Evolutionary conservation across 345 rosid species (phyloP).

Genomic region (Rhizophora mangle): DNA sequence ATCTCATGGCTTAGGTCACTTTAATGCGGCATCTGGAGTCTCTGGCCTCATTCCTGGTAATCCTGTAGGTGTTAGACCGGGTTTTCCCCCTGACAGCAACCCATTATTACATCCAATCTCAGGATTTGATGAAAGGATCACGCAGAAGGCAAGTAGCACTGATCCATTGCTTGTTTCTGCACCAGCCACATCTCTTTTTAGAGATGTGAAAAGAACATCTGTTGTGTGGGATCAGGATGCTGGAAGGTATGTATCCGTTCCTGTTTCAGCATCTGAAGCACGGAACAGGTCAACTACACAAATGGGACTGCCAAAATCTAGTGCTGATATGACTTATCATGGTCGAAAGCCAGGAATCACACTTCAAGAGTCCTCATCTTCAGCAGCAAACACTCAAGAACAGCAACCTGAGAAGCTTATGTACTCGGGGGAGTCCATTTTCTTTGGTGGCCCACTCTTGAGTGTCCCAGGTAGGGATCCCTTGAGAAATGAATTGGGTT

Average conservation of each 20-base stretch:
- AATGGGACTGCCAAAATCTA: slow-evolving; percentile 37
- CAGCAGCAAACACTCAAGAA: slow-evolving; percentile 34
- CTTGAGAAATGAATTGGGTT: slow-evolving; percentile 50
- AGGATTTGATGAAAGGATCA: slow-evolving; percentile 53
- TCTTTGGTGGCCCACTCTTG: slow-evolving; percentile 92
- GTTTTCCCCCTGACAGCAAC: slow-evolving; percentile 34
- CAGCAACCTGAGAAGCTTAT: slow-evolving; percentile 67
- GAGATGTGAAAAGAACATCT: slow-evolving; percentile 84
- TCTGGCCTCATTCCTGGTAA: slow-evolving; percentile 43
- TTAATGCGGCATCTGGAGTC: slow-evolving; percentile 30
- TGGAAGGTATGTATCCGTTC: slow-evolving; percentile 81
- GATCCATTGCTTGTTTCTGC: slow-evolving; percentile 66
- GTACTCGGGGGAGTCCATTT: slow-evolving; percentile 91
- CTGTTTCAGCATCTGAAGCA: slow-evolving; percentile 68
- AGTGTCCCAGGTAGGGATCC: slow-evolving; percentile 55
- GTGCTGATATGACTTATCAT: slow-evolving; percentile 37
- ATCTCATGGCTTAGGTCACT: slow-evolving; percentile 43
- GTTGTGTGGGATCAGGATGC: slow-evolving; percentile 96
- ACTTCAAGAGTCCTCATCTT: slow-evolving; percentile 50
- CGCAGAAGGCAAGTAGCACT: slow-evolving; percentile 48
- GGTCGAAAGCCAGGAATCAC: slow-evolving; percentile 42
- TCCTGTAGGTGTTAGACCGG: slow-evolving; percentile 36
- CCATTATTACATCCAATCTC: slow-evolving; percentile 25
- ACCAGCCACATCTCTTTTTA: slow-evolving; percentile 74
- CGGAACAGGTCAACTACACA: slow-evolving; percentile 49